These are phyloP conservation scores for Monosporascus cannonballus DNA, from an alignment of 2,329 filamentous ascomycete species.

Conservation along the genomic window DNA sequence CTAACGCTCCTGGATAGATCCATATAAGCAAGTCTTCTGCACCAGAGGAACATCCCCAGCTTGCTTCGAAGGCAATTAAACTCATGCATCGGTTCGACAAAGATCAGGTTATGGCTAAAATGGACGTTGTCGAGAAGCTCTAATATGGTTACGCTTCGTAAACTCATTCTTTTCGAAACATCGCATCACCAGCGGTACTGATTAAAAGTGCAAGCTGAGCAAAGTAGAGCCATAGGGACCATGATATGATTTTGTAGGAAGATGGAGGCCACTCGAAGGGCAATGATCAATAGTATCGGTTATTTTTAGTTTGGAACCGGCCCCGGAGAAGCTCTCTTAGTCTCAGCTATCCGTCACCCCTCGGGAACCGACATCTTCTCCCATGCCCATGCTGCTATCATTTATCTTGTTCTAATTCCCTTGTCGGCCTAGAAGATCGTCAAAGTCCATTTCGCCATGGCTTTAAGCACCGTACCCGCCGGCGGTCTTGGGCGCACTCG, in stretches of 20 bases:
- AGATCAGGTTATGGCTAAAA: slow-evolving; percentile 59
- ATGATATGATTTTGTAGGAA: no score
- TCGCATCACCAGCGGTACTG: no score
- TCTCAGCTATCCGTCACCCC: no score
- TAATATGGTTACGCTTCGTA: not conserved
- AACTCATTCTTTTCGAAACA: no score
- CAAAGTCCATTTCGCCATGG: slow-evolving; percentile 7
- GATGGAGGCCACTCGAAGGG: no score
- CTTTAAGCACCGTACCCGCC: slow-evolving; percentile 33
- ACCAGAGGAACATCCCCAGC: slow-evolving; percentile 45
- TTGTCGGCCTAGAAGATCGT: not conserved
- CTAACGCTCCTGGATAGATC: slow-evolving; percentile 34
- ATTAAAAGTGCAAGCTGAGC: no score
- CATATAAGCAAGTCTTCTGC: slow-evolving; percentile 54
- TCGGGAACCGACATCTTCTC: no score
- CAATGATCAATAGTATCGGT: no score
- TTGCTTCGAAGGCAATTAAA: slow-evolving; percentile 56
- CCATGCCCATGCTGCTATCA: no score
- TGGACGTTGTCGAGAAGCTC: slow-evolving; percentile 49
- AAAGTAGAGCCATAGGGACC: no score
- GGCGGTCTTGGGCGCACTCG: slow-evolving; percentile 28
- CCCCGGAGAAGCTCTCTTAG: no score
- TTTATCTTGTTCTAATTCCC: not conserved
- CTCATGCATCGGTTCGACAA: slow-evolving; percentile 73
- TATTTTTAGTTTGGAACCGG: no score